These are phyloP conservation scores for Penicillium nordicum DNA, from an alignment of 2,329 filamentous ascomycete genomes.

Conservation along the genomic window DNA sequence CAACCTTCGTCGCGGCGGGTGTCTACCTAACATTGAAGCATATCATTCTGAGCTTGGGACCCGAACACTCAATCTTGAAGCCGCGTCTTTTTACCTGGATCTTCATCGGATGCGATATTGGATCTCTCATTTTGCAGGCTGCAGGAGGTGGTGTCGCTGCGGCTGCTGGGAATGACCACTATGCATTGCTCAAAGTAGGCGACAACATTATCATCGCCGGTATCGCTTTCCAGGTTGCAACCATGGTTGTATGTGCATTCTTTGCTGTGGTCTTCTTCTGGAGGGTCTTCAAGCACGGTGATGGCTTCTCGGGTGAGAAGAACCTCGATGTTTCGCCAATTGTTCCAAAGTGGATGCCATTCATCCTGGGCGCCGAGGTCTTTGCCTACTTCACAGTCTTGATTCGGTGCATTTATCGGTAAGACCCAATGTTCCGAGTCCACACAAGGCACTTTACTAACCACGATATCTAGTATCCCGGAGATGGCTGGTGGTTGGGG, in stretches of 20 bases:
- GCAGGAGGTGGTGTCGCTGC: constrained; percentile 58
- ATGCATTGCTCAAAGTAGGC: constrained; percentile 44
- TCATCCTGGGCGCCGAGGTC: constrained; percentile 28
- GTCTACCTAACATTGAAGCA: constrained; percentile 58
- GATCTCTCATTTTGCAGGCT: constrained; percentile 59
- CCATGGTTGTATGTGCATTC: constrained; percentile 41
- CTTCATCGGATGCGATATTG: constrained; percentile 58
- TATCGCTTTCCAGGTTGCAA: constrained; percentile 56
- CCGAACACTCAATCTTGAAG: constrained; percentile 46
- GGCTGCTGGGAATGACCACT: constrained; percentile 41
- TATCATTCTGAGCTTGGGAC: constrained; percentile 55
- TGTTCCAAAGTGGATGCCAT: constrained; percentile 20
- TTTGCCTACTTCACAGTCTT: constrained; percentile 41
- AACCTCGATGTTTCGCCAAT: constrained; percentile 20
- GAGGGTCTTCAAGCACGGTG: constrained; percentile 27
- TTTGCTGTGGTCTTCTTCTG: constrained; percentile 47
- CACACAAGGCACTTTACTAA: constrained; percentile 1
- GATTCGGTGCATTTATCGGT: constrained; percentile 46
- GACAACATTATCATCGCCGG: constrained; percentile 58
- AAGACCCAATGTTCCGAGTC: background rate
- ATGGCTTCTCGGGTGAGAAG: constrained; percentile 28
- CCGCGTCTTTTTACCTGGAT: constrained; percentile 55
- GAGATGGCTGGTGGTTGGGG: constrained; percentile 53
- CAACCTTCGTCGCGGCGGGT: constrained; percentile 54
- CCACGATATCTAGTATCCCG: constrained; percentile 37